These are phyloP conservation scores for Saccharomyces hybrid DNA, from an alignment of 1,139 yeast species.

Conservation along the genomic window DNA sequence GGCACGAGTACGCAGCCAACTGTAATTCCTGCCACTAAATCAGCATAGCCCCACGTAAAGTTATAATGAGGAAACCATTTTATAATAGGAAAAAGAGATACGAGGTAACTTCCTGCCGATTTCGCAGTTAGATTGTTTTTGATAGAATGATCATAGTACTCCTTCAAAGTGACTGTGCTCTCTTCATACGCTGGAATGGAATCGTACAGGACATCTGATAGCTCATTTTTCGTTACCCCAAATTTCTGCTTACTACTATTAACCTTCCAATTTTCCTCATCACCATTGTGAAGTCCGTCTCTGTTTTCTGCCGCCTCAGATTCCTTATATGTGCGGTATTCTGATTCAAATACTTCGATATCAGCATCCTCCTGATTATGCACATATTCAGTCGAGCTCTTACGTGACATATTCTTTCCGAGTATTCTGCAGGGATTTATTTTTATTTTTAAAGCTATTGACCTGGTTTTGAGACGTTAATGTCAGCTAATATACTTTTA, in stretches of 20 bases:
- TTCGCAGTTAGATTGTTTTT: conserved; percentile 12
- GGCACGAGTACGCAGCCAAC: conserved; percentile 93
- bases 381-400: not conserved
- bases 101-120: conserved; percentile 36
- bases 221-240: not conserved
- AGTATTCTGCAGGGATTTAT: not conserved
- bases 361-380: not conserved
- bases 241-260: not conserved
- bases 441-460: not conserved
- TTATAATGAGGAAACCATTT: conserved; percentile 84
- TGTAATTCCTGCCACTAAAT: conserved; percentile 84
- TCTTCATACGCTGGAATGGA: conserved; percentile 22
- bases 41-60: conserved; percentile 68
- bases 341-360: not conserved
- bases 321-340: not conserved
- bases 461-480: not conserved
- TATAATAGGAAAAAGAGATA: conserved; percentile 68
- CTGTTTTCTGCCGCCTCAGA: not conserved
- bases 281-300: not conserved
- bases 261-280: not conserved
- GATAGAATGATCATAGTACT: conserved; percentile 20
- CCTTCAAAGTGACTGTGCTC: conserved; percentile 16
- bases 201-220: not conserved
- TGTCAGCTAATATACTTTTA: not conserved
- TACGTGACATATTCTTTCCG: not conserved